Evolutionary conservation across 208 protist species (phyloP).

Genomic region (Wallacemonas sp.): DNA sequence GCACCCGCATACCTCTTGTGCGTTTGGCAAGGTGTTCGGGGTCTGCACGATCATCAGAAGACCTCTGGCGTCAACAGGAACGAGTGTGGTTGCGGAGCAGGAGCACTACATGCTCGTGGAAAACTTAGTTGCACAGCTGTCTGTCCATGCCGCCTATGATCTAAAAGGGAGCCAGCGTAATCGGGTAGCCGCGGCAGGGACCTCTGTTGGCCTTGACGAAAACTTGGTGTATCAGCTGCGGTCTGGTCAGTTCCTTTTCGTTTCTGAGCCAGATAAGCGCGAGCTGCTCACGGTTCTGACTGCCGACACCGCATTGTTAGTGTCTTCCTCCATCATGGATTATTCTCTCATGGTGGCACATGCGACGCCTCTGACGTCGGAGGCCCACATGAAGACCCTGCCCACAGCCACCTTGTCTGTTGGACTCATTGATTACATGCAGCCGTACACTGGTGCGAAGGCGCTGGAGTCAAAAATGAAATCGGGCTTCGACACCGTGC

Average conservation of each 20-base stretch:
- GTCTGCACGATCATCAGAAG: conserved; percentile 22
- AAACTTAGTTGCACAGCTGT: conserved; percentile 33
- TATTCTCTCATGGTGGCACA: conserved; percentile 71
- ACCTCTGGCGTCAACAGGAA: neutral
- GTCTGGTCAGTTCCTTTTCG: conserved; percentile 66
- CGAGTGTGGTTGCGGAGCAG: neutral
- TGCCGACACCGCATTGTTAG: conserved; percentile 59
- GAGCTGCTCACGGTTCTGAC: conserved; percentile 55
- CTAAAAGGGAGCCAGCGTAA: conserved; percentile 88
- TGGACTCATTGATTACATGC: conserved; percentile 83
- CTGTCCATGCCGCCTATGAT: conserved; percentile 44
- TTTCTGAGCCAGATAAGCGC: conserved; percentile 38
- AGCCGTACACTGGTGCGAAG: conserved; percentile 81
- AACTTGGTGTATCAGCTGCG: conserved; percentile 56
- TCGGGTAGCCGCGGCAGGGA: conserved; percentile 50
- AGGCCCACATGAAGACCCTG: neutral
- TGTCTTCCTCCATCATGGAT: conserved; percentile 66
- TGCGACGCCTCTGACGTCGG: neutral
- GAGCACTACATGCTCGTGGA: conserved; percentile 68
- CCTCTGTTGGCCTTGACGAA: conserved; percentile 66
- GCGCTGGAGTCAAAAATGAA: conserved; percentile 85
- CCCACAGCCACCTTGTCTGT: conserved; percentile 19
- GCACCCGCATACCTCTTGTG: neutral
- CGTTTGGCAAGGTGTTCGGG: conserved; percentile 39
- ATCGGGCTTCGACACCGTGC: conserved; percentile 73